Base-by-base conservation (phyloP, 2,329 filamentous ascomycete species). In the Botrytis tulipae region DNA sequence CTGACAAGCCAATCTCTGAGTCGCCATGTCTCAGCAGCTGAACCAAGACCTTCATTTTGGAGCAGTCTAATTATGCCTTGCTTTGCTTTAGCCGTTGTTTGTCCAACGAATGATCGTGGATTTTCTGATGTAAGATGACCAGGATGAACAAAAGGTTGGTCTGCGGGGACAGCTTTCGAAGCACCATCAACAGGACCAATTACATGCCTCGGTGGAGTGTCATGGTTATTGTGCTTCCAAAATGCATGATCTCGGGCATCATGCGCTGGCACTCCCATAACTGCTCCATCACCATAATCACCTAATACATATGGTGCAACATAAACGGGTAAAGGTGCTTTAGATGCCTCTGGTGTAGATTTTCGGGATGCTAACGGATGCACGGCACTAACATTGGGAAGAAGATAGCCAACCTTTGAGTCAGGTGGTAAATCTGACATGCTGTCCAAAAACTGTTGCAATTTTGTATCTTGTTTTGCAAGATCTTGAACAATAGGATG, bases 261-360 rank as follows among this genome's bases (percentile, higher is more conserved):
- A 79, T 97, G 94, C 2, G 91, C 94, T 0, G 94, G 94, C 12
- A 97, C 94, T 61, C 94, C 94, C 94, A 97, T 97, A 2, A 97
- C 92, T 16, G 94, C 94, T 1, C 94, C 94, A 77, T 94, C 92
- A 25, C 94, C 93, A 77, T 97, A 96, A 79, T 94, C 92, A 40
- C 91, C 92, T 8, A 97, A 85, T 18, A 97, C 94, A 80, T 97
- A 97, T 0, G 93, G 91, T 16, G 94, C 93, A 35, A 93, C 92
- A 79, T 92, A 97, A 8, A 97, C 86, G 1, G 94, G 93, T 8
- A 97, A 78, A 12, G 87, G 85, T 76, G 86, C 79, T 79, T 88
- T 86, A 48, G 84, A 85, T 1, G 84, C 83, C n/a, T 86, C 84
- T 1, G 86, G 85, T 0, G 84, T 85, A 1, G 83, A 81, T 10